Evolutionary conservation across 352 stramenopile genomes (phyloP).

Genomic region (Blastocystis sp.): DNA sequence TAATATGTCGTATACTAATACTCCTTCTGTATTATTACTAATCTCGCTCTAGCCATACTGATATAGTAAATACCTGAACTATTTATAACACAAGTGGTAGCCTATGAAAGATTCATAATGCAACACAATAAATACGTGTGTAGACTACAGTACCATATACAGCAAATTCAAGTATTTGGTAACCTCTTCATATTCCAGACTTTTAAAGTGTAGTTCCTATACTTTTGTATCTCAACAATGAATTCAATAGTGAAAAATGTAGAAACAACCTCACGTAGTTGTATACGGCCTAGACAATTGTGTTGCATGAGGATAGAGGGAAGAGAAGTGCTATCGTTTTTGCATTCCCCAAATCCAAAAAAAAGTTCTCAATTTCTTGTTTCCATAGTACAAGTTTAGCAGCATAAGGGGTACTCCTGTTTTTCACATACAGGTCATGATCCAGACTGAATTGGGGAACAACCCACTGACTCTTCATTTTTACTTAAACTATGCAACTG

Average conservation of each 20-base stretch:
- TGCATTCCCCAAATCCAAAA: constrained; percentile 96
- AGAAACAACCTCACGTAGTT: constrained; percentile 86
- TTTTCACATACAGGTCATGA: too few relatives aligned
- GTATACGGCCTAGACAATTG: constrained; percentile 51
- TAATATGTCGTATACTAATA: too few relatives aligned
- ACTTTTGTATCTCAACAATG: constrained; percentile 80
- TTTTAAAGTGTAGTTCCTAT: constrained; percentile 80
- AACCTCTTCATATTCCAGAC: constrained; percentile 98
- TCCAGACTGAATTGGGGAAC: too few relatives aligned
- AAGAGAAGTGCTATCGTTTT: constrained; percentile 99
- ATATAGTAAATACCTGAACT: constrained; percentile 91
- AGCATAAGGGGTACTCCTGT: constrained; percentile 71
- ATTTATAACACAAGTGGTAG: constrained; percentile 76
- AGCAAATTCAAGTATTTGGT: constrained; percentile 98
- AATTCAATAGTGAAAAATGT: constrained; percentile 98
- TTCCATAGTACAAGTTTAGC: constrained; percentile 94
- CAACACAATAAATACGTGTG: too few relatives aligned
- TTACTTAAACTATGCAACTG: too few relatives aligned
- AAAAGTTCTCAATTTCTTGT: constrained; percentile 99
- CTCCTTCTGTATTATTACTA: constrained; percentile 52
- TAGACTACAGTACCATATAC: constrained; percentile 91
- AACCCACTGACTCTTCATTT: too few relatives aligned
- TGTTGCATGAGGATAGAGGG: not conserved
- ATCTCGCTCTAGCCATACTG: constrained; percentile 88
- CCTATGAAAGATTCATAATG: constrained; percentile 62